phyloP scores from a whole-genome alignment of 768 basidiomycete species.

The Suillus placidus region DNA sequence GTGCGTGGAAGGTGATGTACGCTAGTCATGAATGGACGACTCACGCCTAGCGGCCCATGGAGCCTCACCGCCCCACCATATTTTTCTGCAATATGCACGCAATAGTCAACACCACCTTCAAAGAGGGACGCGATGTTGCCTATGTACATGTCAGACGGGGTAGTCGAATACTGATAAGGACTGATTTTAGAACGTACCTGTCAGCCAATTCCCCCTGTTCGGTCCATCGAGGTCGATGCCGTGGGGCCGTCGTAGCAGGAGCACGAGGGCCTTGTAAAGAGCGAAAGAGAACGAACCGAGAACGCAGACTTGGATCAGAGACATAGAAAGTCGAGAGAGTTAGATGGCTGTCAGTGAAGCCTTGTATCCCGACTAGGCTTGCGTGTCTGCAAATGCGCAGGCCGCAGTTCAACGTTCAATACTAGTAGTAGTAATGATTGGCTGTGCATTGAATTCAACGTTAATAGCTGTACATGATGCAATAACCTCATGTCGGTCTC shows the following conservation, averaged over 20 bases:
- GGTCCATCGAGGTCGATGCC: constrained; percentile 6
- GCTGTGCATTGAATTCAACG: not conserved
- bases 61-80: constrained; percentile 51
- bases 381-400: not conserved
- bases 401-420: not conserved
- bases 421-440: not conserved
- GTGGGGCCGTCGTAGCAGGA: not conserved
- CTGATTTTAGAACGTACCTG: not conserved
- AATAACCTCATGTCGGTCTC: no score
- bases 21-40: constrained; percentile 17
- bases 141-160: constrained; percentile 11
- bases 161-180: not conserved
- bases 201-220: not conserved
- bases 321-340: not conserved
- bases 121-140: constrained; percentile 40
- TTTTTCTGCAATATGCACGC: constrained; percentile 24
- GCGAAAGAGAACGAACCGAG: not conserved
- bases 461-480: not conserved
- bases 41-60: constrained; percentile 49
- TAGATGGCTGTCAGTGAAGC: not conserved
- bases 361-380: not conserved
- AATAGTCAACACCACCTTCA: constrained; percentile 40
- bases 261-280: not conserved
- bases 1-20: not conserved
- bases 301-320: not conserved